Evolutionary conservation across 78 protist genomes (phyloP).

Genomic region (Protostelium mycophagum): DNA sequence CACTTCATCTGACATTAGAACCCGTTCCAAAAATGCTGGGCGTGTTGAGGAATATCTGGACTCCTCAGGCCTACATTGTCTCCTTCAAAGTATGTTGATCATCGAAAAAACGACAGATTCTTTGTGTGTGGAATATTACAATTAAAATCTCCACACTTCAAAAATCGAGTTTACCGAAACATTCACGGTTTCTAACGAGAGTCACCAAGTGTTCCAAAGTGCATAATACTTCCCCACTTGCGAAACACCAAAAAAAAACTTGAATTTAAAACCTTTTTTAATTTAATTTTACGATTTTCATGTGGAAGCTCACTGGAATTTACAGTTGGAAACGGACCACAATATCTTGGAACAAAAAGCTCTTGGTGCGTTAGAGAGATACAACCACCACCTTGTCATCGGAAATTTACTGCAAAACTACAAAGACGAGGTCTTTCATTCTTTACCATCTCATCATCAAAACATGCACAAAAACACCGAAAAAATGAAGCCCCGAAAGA

Average conservation of each 20-base stretch:
- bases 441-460: too few relatives aligned
- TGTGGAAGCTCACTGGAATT: too few relatives aligned
- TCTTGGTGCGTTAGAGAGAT: slow-evolving; percentile 11
- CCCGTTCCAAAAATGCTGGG: slow-evolving; percentile 50
- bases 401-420: slow-evolving; percentile 54
- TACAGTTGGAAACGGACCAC: slow-evolving; percentile 60
- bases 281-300: too few relatives aligned
- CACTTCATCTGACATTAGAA: slow-evolving; percentile 23
- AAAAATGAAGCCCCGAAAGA: not conserved
- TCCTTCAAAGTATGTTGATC: slow-evolving; percentile 40
- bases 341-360: slow-evolving; percentile 35
- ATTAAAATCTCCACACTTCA: too few relatives aligned
- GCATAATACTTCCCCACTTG: too few relatives aligned
- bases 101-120: too few relatives aligned
- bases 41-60: slow-evolving; percentile 26
- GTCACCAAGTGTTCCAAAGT: too few relatives aligned
- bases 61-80: slow-evolving; percentile 37
- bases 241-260: too few relatives aligned
- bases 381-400: slow-evolving; percentile 55
- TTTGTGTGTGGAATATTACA: too few relatives aligned
- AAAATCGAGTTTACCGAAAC: too few relatives aligned
- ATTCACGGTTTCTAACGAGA: too few relatives aligned
- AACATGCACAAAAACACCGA: not conserved
- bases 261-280: too few relatives aligned
- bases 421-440: slow-evolving; percentile 35